Evolutionary conservation across 441 rosid species (phyloP).

Genomic region (Pelargonium fulgidum): DNA sequence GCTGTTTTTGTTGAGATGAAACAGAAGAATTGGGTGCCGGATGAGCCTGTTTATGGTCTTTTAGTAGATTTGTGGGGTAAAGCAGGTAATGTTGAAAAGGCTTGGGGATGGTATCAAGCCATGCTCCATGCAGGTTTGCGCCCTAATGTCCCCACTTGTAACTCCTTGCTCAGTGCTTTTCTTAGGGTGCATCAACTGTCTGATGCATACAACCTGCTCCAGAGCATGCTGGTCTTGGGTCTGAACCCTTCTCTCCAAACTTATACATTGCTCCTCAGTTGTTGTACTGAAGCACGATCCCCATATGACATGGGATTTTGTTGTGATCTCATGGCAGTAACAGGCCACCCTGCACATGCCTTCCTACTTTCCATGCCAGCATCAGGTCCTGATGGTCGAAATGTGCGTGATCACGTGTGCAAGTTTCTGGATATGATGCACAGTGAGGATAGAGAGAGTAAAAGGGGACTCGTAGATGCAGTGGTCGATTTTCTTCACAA

Average conservation of each 20-base stretch:
- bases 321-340: slow-evolving; percentile 63
- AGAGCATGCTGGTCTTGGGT: slow-evolving; percentile 59
- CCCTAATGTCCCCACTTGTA: slow-evolving; percentile 86
- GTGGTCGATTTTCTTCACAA: slow-evolving; percentile 88
- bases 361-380: slow-evolving; percentile 70
- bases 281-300: slow-evolving; percentile 70
- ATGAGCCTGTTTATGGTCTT: slow-evolving; percentile 87
- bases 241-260: slow-evolving; percentile 72
- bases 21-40: slow-evolving; percentile 71
- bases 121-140: slow-evolving; percentile 68
- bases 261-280: slow-evolving; percentile 77
- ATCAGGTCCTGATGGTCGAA: slow-evolving; percentile 80
- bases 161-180: slow-evolving; percentile 85
- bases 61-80: slow-evolving; percentile 89
- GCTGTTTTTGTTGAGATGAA: slow-evolving; percentile 69
- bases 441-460: slow-evolving; percentile 92
- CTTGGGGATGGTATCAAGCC: slow-evolving; percentile 73
- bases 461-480: slow-evolving; percentile 80
- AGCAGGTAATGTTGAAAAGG: slow-evolving; percentile 73
- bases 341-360: slow-evolving; percentile 77
- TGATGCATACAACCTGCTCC: slow-evolving; percentile 66
- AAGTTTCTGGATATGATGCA: slow-evolving; percentile 76
- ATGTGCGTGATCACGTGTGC: slow-evolving; percentile 63
- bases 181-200: slow-evolving; percentile 55
- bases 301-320: slow-evolving; percentile 59